Conservation (phyloP, 75 land plant genomes). For the Cupressus sempervirens region DNA sequence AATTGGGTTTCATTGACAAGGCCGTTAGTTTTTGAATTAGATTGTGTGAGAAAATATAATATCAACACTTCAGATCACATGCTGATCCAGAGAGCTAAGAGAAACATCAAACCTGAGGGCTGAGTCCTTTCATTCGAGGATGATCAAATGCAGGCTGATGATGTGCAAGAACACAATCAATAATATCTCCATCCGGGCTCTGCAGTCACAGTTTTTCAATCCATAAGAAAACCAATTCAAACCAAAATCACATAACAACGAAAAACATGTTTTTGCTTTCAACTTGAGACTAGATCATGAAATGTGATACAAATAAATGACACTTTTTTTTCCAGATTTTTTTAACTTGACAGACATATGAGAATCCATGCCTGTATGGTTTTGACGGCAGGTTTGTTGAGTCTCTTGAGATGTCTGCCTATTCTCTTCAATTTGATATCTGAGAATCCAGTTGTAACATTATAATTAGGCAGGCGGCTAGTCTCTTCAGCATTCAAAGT, state of each 20-base stretch:
- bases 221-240: not conserved
- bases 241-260: not conserved
- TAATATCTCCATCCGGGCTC: constrained; percentile 86
- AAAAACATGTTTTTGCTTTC: too few relatives aligned
- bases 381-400: constrained; percentile 76
- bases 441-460: not conserved
- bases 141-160: constrained; percentile 92
- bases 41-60: too few relatives aligned
- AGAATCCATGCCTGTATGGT: constrained; percentile 68
- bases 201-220: constrained; percentile 15
- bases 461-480: not conserved
- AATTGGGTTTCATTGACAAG: not conserved
- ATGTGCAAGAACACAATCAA: constrained; percentile 63
- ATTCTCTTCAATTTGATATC: constrained; percentile 31
- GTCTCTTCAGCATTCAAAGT: not conserved
- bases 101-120: constrained; percentile 50
- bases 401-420: constrained; percentile 40
- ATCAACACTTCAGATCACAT: too few relatives aligned
- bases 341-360: not conserved
- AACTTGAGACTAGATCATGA: too few relatives aligned
- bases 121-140: constrained; percentile 57
- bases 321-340: not conserved
- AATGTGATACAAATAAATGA: not conserved
- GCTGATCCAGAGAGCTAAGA: too few relatives aligned
- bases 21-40: too few relatives aligned